Conservation (phyloP, 139 green algal species). For the Chlamydomonas incerta region DNA sequence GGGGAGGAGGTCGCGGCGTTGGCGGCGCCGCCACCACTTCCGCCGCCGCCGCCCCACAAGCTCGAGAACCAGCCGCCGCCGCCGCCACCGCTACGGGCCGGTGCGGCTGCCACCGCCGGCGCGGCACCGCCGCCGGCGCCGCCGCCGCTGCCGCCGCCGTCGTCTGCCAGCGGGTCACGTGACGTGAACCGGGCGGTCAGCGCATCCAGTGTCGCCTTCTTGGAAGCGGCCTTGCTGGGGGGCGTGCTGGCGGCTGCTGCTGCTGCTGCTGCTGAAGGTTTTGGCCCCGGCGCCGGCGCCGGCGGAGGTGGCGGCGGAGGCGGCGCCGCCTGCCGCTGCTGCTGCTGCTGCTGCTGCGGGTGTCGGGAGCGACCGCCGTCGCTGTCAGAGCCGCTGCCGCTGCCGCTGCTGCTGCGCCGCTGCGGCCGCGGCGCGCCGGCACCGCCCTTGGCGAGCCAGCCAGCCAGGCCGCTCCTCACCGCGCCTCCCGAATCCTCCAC, state of each 20-base stretch:
- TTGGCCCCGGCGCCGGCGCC: too few species aligned
- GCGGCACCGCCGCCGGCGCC: background rate
- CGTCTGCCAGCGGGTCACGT: background rate
- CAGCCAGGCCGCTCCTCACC: too few species aligned
- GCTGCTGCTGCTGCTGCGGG: too few species aligned
- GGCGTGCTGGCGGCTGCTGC: background rate
- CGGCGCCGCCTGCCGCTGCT: too few species aligned
- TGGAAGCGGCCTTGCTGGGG: background rate
- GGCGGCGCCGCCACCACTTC: background rate
- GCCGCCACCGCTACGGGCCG: background rate
- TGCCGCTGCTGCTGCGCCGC: too few species aligned
- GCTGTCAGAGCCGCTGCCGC: too few species aligned
- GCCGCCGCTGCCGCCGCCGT: too few species aligned
- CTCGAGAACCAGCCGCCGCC: background rate
- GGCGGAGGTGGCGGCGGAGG: background rate
- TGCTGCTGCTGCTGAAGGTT: background rate
- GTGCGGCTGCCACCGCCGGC: background rate
- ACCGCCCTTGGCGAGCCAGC: too few species aligned
- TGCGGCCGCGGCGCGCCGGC: too few species aligned
- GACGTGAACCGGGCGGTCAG: slow-evolving; percentile 10
- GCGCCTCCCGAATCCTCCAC: too few species aligned
- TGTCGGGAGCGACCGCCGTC: too few species aligned
- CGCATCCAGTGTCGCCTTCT: slow-evolving; percentile 2
- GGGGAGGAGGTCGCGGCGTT: too few species aligned
- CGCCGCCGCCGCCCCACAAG: background rate